Base-by-base conservation (phyloP, 192 early-diverging fungal species). In the Backusella psychrophila region DNA sequence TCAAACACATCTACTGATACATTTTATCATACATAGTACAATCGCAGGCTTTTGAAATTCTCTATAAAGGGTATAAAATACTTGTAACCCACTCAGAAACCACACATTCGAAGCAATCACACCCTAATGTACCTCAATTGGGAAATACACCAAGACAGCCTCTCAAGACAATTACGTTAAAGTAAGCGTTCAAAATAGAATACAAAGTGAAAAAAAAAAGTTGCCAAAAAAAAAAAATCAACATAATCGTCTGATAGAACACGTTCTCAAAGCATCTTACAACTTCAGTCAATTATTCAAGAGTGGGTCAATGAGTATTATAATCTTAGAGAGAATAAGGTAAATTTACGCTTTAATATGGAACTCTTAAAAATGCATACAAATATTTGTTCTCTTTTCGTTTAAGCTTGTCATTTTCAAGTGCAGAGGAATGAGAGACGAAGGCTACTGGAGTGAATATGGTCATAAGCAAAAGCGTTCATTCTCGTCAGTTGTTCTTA, bases 401-500 rank as follows among this genome's bases (percentile, higher is more conserved):
- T 70, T 44, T 17, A 44, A 70, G 73, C 31, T 75, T 21, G 38
- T 52, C n/a, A 75, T 66, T 19, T 66, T 65, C 36, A 66, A 66
- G 23, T 75, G 38, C 52, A 31, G 29, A 68, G 66, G 63, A 31
- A 23, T 14, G 14, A 59, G 73, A 73, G 52, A 36, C 34, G 53
- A 39, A 11, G 3, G 38, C 9, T 4, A 34, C n/a, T 67, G 44
- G 41, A 63, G n/a, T 39, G 44, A 56, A 52, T 74, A 21, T 66
- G 75, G 38, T 78, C 80, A 44, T 44, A 44, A 17, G 42, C 15
- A 44, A 17, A 44, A 44, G 66, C 82, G 85, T 31, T 77, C 78
- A 19, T 83, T 84, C 69, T 76, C 81, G 23, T 81, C 85, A 23
- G 82, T 86, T 15, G 78, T 80, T 69, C 77, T 86, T 53, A 75